Evolutionary conservation across 306 rosid species (phyloP), one percentile per base, ranked within the genome.

Genomic region (Prunus salicina): DNA sequence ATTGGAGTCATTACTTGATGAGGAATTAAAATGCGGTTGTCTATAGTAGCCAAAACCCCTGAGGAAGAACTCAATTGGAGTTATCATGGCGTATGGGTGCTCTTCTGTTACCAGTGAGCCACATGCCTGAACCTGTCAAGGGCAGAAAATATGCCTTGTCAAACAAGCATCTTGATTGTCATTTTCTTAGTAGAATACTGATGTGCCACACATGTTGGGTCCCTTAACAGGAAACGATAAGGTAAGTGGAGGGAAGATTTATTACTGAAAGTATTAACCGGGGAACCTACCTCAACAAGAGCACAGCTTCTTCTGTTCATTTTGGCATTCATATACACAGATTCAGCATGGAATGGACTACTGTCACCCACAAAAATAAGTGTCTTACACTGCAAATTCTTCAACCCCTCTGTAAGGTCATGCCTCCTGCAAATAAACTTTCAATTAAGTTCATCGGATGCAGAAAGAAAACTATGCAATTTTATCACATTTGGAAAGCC

Each of bases 31-130:
- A 34, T 84, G 76, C 43, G 68, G 70, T 32, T 87, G 89, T 69
- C 93, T 84, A 74, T 84, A 78, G 78, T 77, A 90, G 70, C 96
- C 96, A 38, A 86, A 88, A 62, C 90, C 91, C 97, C 82, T 86
- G 71, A 92, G 87, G 84, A 88, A 92, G 61, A 88, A 62, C 77
- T 92, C 96, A 0, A 92, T 84, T 6, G 97, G 93, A 75, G 84
- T 75, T 74, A 87, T 76, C 97, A 92, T 92, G 57, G 96, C 88
- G 41, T 83, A 76, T 28, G 97, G 97, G 41, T 88, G 93, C 84
- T 92, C 97, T 86, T 92, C 96, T 72, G 97, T 92, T 72, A 92
- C 92, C 74, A 90, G 73, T 51, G 97, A 92, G 76, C 97, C 97
- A 78, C 97, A 92, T 22, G 86, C 91, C 55, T 92, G 86, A 82